phyloP scores from a whole-genome alignment of 2,329 filamentous ascomycete genomes.

The Blumeriella jaapii region DNA sequence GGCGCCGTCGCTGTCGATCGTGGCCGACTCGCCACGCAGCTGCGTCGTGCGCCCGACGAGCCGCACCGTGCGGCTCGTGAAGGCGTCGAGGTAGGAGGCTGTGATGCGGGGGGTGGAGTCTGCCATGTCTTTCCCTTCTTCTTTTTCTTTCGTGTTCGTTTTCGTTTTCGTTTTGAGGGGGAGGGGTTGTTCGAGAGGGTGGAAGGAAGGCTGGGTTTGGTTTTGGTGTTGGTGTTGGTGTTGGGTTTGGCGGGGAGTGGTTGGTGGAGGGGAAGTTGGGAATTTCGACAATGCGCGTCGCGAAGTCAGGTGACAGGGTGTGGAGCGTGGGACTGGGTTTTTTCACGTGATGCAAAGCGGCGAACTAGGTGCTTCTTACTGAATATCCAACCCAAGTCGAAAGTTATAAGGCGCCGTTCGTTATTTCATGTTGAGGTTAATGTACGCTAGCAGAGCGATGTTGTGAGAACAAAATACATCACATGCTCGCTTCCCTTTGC shows the following conservation, averaged over 20 bases:
- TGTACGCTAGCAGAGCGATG: too few relatives aligned
- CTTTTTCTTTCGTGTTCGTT: not conserved
- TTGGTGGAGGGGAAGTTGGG: not conserved
- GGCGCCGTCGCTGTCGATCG: conserved; percentile 68
- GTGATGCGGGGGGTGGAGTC: conserved; percentile 73
- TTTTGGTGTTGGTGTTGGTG: not conserved
- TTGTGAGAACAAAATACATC: too few relatives aligned
- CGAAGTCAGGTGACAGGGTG: not conserved
- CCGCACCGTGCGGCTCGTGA: conserved; percentile 65
- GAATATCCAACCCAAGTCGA: too few relatives aligned
- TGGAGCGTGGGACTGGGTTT: not conserved
- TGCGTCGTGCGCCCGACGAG: conserved; percentile 77
- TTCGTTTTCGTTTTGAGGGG: not conserved
- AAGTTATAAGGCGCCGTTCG: too few relatives aligned
- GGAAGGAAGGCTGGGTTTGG: not conserved
- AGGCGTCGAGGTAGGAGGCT: conserved; percentile 65
- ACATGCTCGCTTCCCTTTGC: too few relatives aligned
- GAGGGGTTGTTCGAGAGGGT: not conserved
- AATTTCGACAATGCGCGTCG: not conserved
- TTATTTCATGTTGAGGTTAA: too few relatives aligned
- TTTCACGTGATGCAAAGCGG: too few relatives aligned
- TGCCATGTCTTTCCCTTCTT: conserved; percentile 39
- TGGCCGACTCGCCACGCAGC: conserved; percentile 68
- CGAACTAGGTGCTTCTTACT: too few relatives aligned
- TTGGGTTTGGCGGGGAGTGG: not conserved